phyloP scores from a whole-genome alignment of 331 rosid genomes.

The Pyracantha coccinea region DNA sequence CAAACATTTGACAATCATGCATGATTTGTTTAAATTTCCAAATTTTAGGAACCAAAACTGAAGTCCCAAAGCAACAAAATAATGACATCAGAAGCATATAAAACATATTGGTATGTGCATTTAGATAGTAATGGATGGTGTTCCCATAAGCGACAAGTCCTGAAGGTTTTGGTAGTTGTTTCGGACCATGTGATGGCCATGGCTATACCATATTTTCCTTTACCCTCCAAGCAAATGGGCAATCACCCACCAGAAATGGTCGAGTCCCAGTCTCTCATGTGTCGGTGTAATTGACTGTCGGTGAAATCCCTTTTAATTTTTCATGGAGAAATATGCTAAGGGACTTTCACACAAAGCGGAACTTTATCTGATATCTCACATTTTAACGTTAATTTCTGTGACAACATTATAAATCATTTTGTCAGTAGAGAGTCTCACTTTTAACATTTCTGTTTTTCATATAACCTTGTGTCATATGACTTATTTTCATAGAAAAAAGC shows the following conservation, averaged over 20 bases:
- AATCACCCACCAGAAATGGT: not conserved
- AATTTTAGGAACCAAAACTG: not conserved
- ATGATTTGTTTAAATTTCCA: too few species aligned
- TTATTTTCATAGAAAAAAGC: too few species aligned
- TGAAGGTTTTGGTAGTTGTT: constrained; percentile 22
- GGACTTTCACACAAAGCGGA: too few species aligned
- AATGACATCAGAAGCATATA: not conserved
- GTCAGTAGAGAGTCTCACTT: too few species aligned
- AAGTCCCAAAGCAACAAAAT: not conserved
- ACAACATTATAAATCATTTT: too few species aligned
- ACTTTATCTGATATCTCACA: accelerated
- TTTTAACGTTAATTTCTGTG: too few species aligned
- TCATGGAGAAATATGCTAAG: too few species aligned
- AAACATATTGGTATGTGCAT: not conserved
- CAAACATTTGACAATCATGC: not conserved
- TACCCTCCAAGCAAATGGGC: not conserved
- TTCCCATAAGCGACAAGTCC: constrained; percentile 22
- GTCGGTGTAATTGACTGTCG: constrained; percentile 35
- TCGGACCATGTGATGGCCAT: constrained; percentile 19
- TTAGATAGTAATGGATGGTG: not conserved
- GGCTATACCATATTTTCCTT: constrained; percentile 1
- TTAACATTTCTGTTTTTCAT: too few species aligned
- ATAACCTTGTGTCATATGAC: too few species aligned
- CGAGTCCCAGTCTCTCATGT: not conserved
- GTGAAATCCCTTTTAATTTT: not conserved